Base-by-base conservation (phyloP, 2,329 filamentous ascomycete species). In the Aspergillus flavus region DNA sequence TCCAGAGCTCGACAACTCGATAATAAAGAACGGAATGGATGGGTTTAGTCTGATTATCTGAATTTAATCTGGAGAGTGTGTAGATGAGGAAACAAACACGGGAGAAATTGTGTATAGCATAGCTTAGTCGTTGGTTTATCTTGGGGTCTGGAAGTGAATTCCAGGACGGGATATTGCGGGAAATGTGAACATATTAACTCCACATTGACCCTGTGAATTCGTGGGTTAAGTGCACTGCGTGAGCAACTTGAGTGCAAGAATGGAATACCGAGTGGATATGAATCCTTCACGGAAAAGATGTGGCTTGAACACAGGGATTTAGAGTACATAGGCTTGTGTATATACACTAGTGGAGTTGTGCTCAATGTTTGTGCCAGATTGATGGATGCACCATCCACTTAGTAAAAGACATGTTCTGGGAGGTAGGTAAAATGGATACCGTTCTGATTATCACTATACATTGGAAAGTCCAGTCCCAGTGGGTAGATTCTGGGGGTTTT, bases 311-410 rank as follows among this genome's bases (percentile, higher is more conserved):
- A 28, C 39, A n/a, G 19, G 19, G 19, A n/a, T n/a, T 26, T 59
- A 59, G 16, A 52, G 36, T 59, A 59, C 57, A 59, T 41, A 52
- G n/a, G 32, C 3, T 14, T 36, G 16, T 30, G 32, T 59, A 59
- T 59, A 41, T 59, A 59, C 57, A 59, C 52, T 9, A 41, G 28
- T 36, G 10, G 48, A n/a, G 14, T 26, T 32, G 9, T 11, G 30
- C 34, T 30, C 46, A 52, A 52, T 7, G 30, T n/a, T 9, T 32
- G 28, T 10, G 19, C 14, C 16, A 21, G 32, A 21, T n/a, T 53
- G 9, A 50, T 41, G n/a, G 21, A 41, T 32, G 30, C n/a, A 41
- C 45, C 10, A 34, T 16, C 48, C 6, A 9, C 28, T 21, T 3
- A 6, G 9, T 32, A 19, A 32, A 32, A 52, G 28, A 52, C 48